Evolutionary conservation across 2,329 filamentous ascomycete species (phyloP), one percentile per base, ranked within the genome.

Genomic region (Plectosphaerella sp.): DNA sequence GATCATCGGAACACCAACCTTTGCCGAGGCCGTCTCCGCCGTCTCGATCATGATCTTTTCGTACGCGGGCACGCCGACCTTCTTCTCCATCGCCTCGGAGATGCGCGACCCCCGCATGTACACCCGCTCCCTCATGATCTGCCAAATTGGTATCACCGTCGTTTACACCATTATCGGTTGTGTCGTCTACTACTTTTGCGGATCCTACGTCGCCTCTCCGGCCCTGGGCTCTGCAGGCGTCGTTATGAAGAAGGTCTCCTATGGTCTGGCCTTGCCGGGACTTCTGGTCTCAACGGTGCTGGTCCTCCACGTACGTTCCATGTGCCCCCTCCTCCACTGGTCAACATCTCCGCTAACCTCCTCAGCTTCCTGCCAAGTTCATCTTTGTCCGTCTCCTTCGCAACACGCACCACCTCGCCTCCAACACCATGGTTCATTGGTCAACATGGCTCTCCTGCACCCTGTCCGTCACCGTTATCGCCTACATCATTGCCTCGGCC

Each of bases 151-250:
- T 2, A 57, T 71, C 2, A 59, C 67, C n/a, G 41, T 62, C 10
- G 65, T 64, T 8, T 72, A 71, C 47, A 41, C 64, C 15, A 51
- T 62, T 9, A 64, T 73, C 7, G 61, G 62, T 9, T 55, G 65
- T 3, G 68, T 76, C 0, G 68, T 78, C 4, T 77, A 77, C 59
- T 69, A 68, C 54, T 77, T 61, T 56, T 75, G 72, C 52, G 75
- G 75, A 1, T 70, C 68, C 0, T 73, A 68, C 46, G 70, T 78
- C 8, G 67, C 73, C 2, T 75, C 72, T 0, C 75, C 75, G 1
- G 72, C 73, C 1, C 66, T 78, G 10, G 75, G 73, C 2, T 74
- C 71, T 41, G 74, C 73, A 2, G 74, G 74, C 0, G 6, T 43
- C 0, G 36, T 60, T 0, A 61, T 74, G 39, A 76, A 77, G 64